Base-by-base conservation (phyloP, 768 basidiomycete species). In the Clavulina sp. region DNA sequence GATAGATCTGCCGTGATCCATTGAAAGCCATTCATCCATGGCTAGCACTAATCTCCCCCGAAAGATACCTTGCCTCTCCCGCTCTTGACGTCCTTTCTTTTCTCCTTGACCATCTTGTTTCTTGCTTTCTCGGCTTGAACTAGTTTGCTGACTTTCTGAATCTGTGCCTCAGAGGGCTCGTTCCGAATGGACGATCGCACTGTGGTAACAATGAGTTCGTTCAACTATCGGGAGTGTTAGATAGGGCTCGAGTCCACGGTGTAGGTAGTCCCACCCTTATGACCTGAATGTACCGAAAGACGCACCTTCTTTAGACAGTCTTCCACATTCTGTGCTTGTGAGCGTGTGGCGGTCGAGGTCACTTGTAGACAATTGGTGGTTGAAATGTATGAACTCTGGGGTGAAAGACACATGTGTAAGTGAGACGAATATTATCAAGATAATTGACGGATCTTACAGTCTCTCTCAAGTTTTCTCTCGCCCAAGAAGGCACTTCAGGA, bases 401-500 rank as follows among this genome's bases (percentile, higher is more conserved):
- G 7, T 30, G 43, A 23, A 7, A 46, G 13, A 38, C 43, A 28
- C 24, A 7, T 9, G 13, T 23, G 9, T 26, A 16, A 9, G 43
- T 46, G 7, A 16, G 9, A 28, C 9, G 24, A 7, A 7, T 7
- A 46, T 7, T 13, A 7, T 28, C 24, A 23, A 9, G 24, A 26
- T 7, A 46, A 46, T 46, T 9, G 43, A 16, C 24, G 43, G 2
- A 24, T 58, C 80, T 24, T 60, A 81, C 78, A 56, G 73, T 69
- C 58, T 57, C 60, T 57, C 66, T 68, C 21, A 85, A 56, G 29
- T 60, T 61, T 4, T 70, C 64, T 30, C 61, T 64, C 3, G 79
- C 75, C 84, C 84, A 86, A 1, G 56, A 49, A 4, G 84, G 84
- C 48, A 86, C 78, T 83, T 83, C 85, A 1, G 64, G 50, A 1